phyloP scores from a whole-genome alignment of 805 yeast genomes.

The Brettanomyces bruxellensis region DNA sequence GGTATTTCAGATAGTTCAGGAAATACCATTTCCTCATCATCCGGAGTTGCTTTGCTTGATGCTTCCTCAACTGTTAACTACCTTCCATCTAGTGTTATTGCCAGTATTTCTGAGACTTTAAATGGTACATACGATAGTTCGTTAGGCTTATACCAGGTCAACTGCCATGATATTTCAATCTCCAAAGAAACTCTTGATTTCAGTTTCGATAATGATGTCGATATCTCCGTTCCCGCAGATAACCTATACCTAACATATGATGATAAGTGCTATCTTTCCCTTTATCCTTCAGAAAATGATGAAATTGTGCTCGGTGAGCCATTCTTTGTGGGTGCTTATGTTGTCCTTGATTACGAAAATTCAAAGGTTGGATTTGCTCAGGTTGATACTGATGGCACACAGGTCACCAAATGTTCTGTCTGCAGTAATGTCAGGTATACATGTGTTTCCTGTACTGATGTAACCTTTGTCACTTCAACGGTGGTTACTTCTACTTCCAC shows the following conservation, averaged over 20 bases:
- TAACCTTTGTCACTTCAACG: conserved; percentile 7
- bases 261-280: conserved; percentile 13
- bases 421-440: conserved; percentile 8
- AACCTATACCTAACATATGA: conserved; percentile 11
- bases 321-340: conserved; percentile 53
- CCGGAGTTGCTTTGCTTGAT: conserved; percentile 36
- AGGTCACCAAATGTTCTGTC: conserved; percentile 8
- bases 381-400: conserved; percentile 21
- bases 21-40: conserved; percentile 4
- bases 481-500: conserved; percentile 5
- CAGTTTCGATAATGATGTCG: conserved; percentile 11
- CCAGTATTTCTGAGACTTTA: conserved; percentile 7
- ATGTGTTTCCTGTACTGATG: conserved; percentile 11
- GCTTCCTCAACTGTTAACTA: conserved; percentile 46
- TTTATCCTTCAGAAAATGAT: conserved; percentile 10
- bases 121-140: conserved; percentile 9
- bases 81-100: conserved; percentile 30
- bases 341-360: conserved; percentile 56
- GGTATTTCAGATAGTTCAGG: conserved; percentile 9
- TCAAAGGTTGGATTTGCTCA: conserved; percentile 49
- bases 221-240: conserved; percentile 12
- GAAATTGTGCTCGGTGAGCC: conserved; percentile 51
- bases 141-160: conserved; percentile 15
- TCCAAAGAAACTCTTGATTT: conserved; percentile 8
- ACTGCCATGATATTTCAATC: conserved; percentile 11